These are phyloP conservation scores for Cladosporium sp. DNA, from an alignment of 2,329 filamentous ascomycete genomes.

Conservation along the genomic window DNA sequence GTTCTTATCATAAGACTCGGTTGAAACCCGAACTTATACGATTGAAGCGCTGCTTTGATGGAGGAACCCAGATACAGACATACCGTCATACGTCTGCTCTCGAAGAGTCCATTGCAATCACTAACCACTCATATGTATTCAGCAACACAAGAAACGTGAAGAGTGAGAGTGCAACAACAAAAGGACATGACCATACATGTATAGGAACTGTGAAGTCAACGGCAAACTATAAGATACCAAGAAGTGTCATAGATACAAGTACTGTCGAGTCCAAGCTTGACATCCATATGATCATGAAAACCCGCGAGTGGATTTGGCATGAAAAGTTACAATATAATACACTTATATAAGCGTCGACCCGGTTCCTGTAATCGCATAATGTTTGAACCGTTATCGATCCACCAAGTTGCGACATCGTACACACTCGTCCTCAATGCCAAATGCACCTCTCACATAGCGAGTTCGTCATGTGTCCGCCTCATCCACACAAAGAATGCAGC, in stretches of 20 bases:
- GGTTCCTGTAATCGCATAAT: neutral
- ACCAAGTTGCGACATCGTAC: neutral
- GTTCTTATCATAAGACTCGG: neutral
- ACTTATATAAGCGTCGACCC: slow-evolving; percentile 5
- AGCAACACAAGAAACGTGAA: neutral
- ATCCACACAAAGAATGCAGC: neutral
- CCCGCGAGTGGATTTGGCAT: neutral
- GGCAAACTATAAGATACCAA: too few relatives aligned
- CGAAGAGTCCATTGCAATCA: too few relatives aligned
- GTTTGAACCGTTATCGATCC: neutral
- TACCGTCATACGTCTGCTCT: too few relatives aligned
- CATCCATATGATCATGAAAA: neutral
- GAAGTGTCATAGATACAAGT: too few relatives aligned
- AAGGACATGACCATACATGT: neutral
- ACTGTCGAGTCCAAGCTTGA: neutral
- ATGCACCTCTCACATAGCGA: neutral
- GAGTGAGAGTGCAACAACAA: neutral
- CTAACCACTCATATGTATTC: neutral
- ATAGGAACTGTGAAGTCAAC: neutral
- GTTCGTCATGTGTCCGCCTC: neutral
- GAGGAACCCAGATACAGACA: too few relatives aligned
- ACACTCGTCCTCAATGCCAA: neutral
- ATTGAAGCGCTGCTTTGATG: neutral
- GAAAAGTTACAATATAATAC: slow-evolving; percentile 18
- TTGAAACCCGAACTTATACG: neutral